phyloP scores from a whole-genome alignment of 495 filamentous ascomycete species.

The Thozetella sp. region DNA sequence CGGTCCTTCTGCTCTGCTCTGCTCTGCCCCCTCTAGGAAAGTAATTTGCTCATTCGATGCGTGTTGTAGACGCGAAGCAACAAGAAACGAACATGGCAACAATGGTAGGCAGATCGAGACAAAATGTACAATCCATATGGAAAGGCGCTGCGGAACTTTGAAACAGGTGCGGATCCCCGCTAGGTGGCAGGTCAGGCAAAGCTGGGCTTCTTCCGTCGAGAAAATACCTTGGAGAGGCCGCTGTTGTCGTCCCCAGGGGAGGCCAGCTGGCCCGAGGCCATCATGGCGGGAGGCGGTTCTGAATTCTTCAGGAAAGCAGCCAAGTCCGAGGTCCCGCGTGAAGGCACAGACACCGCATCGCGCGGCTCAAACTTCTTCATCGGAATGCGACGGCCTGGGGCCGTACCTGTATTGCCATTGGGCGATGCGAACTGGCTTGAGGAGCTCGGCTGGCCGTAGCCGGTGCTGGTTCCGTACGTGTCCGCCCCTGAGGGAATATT shows the following conservation, averaged over 20 bases:
- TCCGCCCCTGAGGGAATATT: constrained; percentile 32
- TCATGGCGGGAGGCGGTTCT: constrained; percentile 60
- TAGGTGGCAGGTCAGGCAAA: constrained; percentile 2
- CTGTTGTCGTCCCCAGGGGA: constrained; percentile 20
- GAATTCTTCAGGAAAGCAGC: constrained; percentile 81
- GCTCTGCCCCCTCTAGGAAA: no score
- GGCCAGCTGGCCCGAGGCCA: constrained; percentile 7
- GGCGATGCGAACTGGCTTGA: constrained; percentile 5
- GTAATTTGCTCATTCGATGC: no score
- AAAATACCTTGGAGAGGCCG: constrained; percentile 16
- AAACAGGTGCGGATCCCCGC: no score
- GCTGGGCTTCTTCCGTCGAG: constrained; percentile 14
- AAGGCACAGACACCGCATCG: constrained; percentile 40
- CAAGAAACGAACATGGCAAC: no score
- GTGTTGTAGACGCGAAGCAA: no score
- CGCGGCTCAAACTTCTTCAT: constrained; percentile 57
- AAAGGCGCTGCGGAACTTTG: no score
- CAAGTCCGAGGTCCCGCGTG: constrained; percentile 64
- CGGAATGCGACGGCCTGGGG: constrained; percentile 29
- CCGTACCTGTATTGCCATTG: neutral
- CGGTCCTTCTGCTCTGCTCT: no score
- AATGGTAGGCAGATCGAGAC: no score
- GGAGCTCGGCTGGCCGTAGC: constrained; percentile 22
- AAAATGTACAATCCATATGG: no score
- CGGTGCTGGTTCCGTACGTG: constrained; percentile 24